Evolutionary conservation across 164 flowering plant species (phyloP), one percentile per base, ranked within the genome.

Genomic region (Dillenia suffruticosa): DNA sequence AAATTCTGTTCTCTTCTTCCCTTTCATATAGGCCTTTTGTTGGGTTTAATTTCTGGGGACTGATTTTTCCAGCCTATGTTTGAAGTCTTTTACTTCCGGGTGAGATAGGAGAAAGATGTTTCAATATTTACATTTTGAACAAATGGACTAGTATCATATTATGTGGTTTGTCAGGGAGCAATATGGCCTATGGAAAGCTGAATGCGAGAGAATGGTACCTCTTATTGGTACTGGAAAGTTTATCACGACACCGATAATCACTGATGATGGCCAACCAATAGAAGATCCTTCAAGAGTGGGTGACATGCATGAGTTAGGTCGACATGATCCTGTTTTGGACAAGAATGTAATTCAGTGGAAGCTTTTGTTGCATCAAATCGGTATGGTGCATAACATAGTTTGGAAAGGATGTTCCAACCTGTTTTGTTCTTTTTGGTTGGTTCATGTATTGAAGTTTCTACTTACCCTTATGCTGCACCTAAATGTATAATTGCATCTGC

Each of bases 321-420:
- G 24, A 43, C 49, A 58, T 51, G 74, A 61, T 58, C 63, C 65
- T 63, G 44, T 68, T 51, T 15, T 64, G 46, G 77, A 79, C 55
- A 76, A 83, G 74, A 84, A 72, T 72, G 83, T 76, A 68, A 70
- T 78, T 49, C 79, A 82, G 54, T 92, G 97, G 97, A 89, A 80
- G 76, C 88, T 77, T 56, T 51, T 51, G 46, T 80, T 92, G 82
- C 85, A 78, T 77, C 97, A 92, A 73, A 92, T 92, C 56, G 96
- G 97, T 91, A 80, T 44, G 74, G 22, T 19, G 22, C 22, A 19
- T 19, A 19, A 19, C 22, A 19, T 19, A 19, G 22, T 19, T 1
- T 19, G 22, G 22, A 19, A 19, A 19, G 22, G 22, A 19, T 19
- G 22, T 19, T 19, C 22, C 22, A 19, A 19, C 22, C 22, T 19